Base-by-base conservation (phyloP, 768 basidiomycete genomes). In the Mycena olivaceomarginata region DNA sequence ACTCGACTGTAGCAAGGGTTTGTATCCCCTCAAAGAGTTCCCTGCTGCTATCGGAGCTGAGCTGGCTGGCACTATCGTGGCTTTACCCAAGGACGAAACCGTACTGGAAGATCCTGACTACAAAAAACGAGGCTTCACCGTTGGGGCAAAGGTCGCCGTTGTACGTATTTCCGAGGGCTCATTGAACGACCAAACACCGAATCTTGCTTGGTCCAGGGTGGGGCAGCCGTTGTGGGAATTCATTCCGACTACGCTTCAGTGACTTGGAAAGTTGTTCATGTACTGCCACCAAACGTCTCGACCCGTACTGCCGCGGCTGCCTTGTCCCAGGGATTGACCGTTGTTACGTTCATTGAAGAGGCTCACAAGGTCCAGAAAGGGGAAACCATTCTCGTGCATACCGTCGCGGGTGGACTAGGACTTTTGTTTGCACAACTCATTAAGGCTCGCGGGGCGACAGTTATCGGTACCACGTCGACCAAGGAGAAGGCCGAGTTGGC, bases 401-500 rank as follows among this genome's bases (percentile, higher is more conserved):
- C 98, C 40, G 91, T 98, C 43, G 97, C 98, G 0, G 98, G 98
- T 43, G 97, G 98, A 16, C 89, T 98, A 7, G 98, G 93, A 4
- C 87, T 94, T 37, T 82, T 94, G 39, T 89, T 93, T 72, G 88
- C 91, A 9, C 94, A 98, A 86, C 82, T 95, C 41, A 92, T 93
- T 46, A 93, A 92, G 82, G 87, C 88, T 57, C 88, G 92, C 22
- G 98, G 98, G 5, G 98, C 95, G 2, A 94, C 92, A 10, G 96
- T 99, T 39, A 98, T 99, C 80, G 98, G 97, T 2, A 99, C 98
- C 16, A 96, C 96, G 3, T 98, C 97, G 2, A 95, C 94, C 0
- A 83, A 87, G 25, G 95, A 93, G 81, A 99, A 99, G 85, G 96
- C 95, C 2, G 91, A 90, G 64, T 84, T 97, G 45, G 98, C 97